Percentiles rank a stretch among this genome's conserved stretches.
These are phyloP conservation scores for Malassezia obtusa DNA, from an alignment of 1,284 basidiomycete species.

Conservation along the genomic window DNA sequence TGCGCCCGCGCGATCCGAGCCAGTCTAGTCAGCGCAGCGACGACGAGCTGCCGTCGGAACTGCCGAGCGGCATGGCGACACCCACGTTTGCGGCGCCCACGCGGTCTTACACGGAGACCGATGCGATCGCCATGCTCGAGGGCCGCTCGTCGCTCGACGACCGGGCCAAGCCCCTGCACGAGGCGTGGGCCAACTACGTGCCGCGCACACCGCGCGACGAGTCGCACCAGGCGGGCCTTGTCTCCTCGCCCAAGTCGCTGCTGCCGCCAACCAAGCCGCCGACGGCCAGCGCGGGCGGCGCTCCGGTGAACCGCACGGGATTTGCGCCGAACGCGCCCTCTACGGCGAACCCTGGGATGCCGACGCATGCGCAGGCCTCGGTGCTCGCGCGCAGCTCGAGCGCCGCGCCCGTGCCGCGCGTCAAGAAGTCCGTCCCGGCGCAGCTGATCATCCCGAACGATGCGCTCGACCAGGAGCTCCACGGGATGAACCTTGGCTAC, in stretches of 20 bases:
- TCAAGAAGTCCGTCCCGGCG: background rate
- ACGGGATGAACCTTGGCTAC: background rate
- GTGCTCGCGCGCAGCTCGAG: background rate
- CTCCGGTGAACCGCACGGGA: no score
- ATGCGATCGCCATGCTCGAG: background rate
- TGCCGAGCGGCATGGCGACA: background rate
- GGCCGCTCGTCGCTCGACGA: background rate
- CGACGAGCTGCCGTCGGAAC: background rate
- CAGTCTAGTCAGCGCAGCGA: background rate
- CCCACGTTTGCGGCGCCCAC: background rate
- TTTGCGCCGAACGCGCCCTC: no score
- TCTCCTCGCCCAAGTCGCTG: background rate
- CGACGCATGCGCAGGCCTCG: background rate
- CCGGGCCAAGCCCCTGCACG: background rate
- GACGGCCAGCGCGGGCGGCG: background rate
- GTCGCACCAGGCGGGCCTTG: background rate
- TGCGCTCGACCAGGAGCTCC: conserved; percentile 8
- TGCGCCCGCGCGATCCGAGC: background rate
- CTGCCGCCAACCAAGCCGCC: background rate
- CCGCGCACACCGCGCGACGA: background rate
- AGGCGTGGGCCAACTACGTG: background rate
- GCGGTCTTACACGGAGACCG: background rate
- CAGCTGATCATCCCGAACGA: background rate
- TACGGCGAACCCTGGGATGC: background rate
- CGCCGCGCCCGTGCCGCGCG: background rate